Base-by-base conservation (phyloP, 2,329 filamentous ascomycete species). In the Westerdykella ornata region DNA sequence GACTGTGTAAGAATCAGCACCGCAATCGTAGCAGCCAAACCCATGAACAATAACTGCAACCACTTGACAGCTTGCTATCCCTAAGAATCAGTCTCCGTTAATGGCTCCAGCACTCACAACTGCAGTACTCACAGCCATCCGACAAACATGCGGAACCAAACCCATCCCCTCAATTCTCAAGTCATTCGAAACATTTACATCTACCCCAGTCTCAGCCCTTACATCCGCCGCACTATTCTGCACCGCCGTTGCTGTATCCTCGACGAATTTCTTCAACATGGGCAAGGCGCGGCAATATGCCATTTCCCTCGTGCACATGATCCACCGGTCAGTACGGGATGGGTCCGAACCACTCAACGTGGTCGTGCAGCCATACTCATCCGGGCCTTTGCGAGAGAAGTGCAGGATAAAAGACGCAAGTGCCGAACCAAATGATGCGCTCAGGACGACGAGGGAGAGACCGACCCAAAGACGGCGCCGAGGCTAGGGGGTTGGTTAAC, bases 11-110 rank as follows among this genome's bases (percentile, higher is more conserved):
- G 40, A 31, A 60, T 60, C 35, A 62, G 39, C 12, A 38, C 43
- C n/a, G 60, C 43, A 14, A 55, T 42, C 4, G 49, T 19, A 7
- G 56, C 42, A 0, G 47, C 42, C 18, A 49, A 48, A 13, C 59
- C 8, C 3, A 57, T 41, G 7, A 62, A 35, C 14, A 54, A 39
- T 20, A 62, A 45, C 28, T 60, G 57, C 14, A 61, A 18, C 57
- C 57, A 62, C 35, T 61, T 61, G 5, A 56, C 53, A 13, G 49
- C 44, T 6, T 50, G 39, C 59, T 60, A n/a, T n/a, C 32, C 8
- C 13, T 7, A 16, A 1, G 3, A 1, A 18, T 45, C 20, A 41
- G 43, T n/a, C 18, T 5, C 18, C 29, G 4, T 29, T 43, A 26
- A 26, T 26, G 8, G 3, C 15, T 20, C 11, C 9, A 14, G 2